A percentile compares a stretch with the other conserved stretches of the same genome.
Evolutionary conservation across 768 basidiomycete genomes (phyloP).

Genomic region (Serendipita sp.): DNA sequence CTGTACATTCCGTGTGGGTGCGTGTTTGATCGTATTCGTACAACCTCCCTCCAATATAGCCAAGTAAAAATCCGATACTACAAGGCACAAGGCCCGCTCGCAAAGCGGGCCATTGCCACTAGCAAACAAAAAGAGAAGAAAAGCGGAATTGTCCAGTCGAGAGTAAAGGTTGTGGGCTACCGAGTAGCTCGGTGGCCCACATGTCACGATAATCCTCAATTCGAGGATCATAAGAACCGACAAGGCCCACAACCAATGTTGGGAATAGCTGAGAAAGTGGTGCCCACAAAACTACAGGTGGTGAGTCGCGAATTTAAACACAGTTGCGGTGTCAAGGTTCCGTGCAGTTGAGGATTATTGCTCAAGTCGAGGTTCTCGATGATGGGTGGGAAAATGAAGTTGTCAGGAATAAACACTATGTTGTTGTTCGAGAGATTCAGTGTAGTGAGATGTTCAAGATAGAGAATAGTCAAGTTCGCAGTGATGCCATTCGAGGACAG

Average conservation of each 20-base stretch:
- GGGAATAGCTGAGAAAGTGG: not conserved
- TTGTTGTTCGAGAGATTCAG: conserved; percentile 26
- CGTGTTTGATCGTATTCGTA: too few species aligned
- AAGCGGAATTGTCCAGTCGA: too few species aligned
- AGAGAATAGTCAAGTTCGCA: conserved; percentile 20
- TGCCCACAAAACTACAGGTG: conserved; percentile 13
- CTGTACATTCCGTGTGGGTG: too few species aligned
- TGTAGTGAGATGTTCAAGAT: conserved; percentile 23
- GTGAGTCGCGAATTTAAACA: conserved; percentile 17
- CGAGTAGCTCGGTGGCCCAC: too few species aligned
- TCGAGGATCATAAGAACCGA: not conserved
- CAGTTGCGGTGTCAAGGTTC: conserved; percentile 17
- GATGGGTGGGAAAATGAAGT: conserved; percentile 20
- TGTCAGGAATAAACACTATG: conserved; percentile 20
- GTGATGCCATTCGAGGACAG: conserved; percentile 26
- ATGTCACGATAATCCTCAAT: too few species aligned
- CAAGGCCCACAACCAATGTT: conserved; percentile 6
- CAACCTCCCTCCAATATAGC: too few species aligned
- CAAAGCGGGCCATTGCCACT: too few species aligned
- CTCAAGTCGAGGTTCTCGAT: conserved; percentile 22
- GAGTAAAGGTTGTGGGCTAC: too few species aligned
- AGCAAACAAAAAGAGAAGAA: too few species aligned
- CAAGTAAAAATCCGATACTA: too few species aligned
- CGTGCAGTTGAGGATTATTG: conserved; percentile 24
- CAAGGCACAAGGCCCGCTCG: too few species aligned